Evolutionary conservation across 768 basidiomycete genomes (phyloP), one percentile per base, ranked within the genome.

Genomic region (Suillus americanus): DNA sequence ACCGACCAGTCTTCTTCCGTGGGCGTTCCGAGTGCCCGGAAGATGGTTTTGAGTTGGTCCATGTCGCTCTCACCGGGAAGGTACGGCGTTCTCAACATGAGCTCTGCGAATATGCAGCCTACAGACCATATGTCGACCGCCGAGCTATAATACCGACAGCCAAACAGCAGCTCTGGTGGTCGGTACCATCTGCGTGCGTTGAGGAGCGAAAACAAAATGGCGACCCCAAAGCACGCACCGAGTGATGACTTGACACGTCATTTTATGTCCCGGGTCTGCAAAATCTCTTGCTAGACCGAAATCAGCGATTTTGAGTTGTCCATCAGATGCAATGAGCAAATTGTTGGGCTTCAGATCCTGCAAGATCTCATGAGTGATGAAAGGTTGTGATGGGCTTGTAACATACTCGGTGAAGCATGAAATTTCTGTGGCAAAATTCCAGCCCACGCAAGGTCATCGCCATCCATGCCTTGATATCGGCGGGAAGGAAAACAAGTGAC

Each of bases 271-370:
- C 30, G 96, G 95, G 71, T 99, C 97, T 18, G 92, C 94, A 75
- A 91, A 97, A 79, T 99, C 97, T 63, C 97, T 82, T 30, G 97
- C 97, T 9, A 99, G 86, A 84, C 97, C 97, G 75, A 99, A 99
- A 86, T 99, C 97, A 14, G 97, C 97, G 55, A 99, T 86, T 79
- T 99, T 99, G 68, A 99, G 89, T 61, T 92, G 89, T 0, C 97
- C 97, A 60, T 94, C 86, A 0, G 91, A 86, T 0, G 95, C 87
- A 65, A 99, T 91, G 72, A 99, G 88, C 79, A 99, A 84, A 78
- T 99, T 99, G 80, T 99, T 99, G 8, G 97, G 97, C 76, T 99
- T 99, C 67, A 99, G 78, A 82, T 99, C 97, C 97, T 99, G 70
- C 25, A 51, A 37, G 23, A 55, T 37, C 16, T 56, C 9, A n/a